Percentiles rank a stretch among this genome's conserved stretches.
These are phyloP conservation scores for Acanthamoeba healyi DNA, from an alignment of 208 protist species.

Conservation along the genomic window DNA sequence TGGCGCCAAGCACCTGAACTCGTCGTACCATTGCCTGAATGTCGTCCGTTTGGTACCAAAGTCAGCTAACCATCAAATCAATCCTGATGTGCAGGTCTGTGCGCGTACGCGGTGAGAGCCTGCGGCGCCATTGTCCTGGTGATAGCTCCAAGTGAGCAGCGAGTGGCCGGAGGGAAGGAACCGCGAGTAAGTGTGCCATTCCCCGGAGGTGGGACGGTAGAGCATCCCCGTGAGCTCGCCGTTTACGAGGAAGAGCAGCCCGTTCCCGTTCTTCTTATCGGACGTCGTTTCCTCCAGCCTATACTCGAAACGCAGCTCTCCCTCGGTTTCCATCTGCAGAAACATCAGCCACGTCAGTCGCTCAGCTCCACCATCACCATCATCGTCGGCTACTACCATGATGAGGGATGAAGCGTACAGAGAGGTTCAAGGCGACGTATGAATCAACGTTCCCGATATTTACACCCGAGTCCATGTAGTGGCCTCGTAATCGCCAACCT, in stretches of 20 bases:
- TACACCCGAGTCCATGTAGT: constrained; percentile 58
- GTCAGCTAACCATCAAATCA: too few species aligned
- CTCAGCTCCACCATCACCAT: not conserved
- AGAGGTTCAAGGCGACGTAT: not conserved
- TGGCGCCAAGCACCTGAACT: constrained; percentile 10
- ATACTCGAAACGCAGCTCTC: constrained; percentile 43
- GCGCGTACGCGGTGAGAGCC: not conserved
- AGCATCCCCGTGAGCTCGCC: not conserved
- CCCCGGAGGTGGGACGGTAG: not conserved
- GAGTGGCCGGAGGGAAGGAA: not conserved
- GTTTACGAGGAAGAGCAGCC: constrained; percentile 43
- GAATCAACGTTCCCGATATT: constrained; percentile 16
- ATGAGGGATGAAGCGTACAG: too few species aligned
- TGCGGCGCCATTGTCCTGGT: constrained; percentile 25
- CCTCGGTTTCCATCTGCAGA: constrained; percentile 46
- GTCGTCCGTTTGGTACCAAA: too few species aligned
- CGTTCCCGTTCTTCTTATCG: not conserved
- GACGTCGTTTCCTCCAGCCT: not conserved
- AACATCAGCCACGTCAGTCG: not conserved
- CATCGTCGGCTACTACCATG: not conserved
- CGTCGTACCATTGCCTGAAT: constrained; percentile 55
- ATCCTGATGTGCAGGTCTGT: not conserved
- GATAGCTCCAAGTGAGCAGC: constrained; percentile 29
- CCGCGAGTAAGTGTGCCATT: not conserved
- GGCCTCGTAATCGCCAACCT: constrained; percentile 38